Conservation (phyloP, 2,329 filamentous ascomycete genomes). For the Helotiales sp. region DNA sequence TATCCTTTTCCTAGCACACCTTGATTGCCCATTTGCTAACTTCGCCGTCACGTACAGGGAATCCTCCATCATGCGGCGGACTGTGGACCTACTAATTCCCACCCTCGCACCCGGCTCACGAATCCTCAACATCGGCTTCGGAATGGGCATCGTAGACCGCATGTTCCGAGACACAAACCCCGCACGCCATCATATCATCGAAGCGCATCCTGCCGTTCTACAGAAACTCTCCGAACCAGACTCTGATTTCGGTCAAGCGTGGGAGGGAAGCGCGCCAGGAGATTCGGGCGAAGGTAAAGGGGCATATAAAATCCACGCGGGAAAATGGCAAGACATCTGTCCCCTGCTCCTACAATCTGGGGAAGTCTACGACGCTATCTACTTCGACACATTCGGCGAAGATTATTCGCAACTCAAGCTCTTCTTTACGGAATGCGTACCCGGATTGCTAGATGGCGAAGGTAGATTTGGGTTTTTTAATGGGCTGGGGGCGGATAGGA, state of each 20-base stretch:
- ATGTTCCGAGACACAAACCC: conserved; percentile 74
- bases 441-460: conserved; percentile 72
- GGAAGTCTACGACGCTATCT: conserved; percentile 82
- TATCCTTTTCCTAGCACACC: no score
- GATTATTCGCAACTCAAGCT: conserved; percentile 83
- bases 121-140: conserved; percentile 86
- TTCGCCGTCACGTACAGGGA: no score
- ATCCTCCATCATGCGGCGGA: conserved; percentile 80
- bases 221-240: conserved; percentile 56
- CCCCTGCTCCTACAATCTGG: conserved; percentile 70
- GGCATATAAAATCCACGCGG: conserved; percentile 68
- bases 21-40: no score
- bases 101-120: conserved; percentile 59
- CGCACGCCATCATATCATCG: conserved; percentile 78
- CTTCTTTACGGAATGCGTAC: conserved; percentile 89
- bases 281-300: conserved; percentile 58
- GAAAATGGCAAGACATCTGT: conserved; percentile 82
- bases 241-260: conserved; percentile 56
- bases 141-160: conserved; percentile 86
- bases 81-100: conserved; percentile 69
- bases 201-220: conserved; percentile 81
- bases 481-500: conserved; percentile 88
- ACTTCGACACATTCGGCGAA: conserved; percentile 98
- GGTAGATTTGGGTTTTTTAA: conserved; percentile 89
- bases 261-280: conserved; percentile 57